phyloP scores from a whole-genome alignment of 2,329 filamentous ascomycete species.

The Fusarium sp. region DNA sequence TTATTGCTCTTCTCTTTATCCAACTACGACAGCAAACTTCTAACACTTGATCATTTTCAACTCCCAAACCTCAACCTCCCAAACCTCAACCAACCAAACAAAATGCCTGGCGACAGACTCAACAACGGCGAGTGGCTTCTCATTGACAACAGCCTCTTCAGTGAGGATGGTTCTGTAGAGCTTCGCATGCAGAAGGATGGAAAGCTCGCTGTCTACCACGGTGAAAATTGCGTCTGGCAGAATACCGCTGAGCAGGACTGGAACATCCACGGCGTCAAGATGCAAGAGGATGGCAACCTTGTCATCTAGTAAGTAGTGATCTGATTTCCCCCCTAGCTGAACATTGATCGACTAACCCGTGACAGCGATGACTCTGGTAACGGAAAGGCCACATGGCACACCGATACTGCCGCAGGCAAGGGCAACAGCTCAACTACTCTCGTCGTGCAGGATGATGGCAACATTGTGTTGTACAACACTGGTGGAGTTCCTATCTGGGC shows the following conservation, averaged over 20 bases:
- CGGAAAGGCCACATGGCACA: slow-evolving; percentile 14
- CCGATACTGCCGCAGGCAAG: neutral
- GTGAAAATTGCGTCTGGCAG: slow-evolving; percentile 12
- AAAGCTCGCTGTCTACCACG: slow-evolving; percentile 20
- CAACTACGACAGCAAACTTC: neutral
- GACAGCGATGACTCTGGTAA: slow-evolving; percentile 10
- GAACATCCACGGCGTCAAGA: slow-evolving; percentile 12
- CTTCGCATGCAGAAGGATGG: slow-evolving; percentile 30
- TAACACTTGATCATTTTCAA: neutral
- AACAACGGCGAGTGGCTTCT: slow-evolving; percentile 23
- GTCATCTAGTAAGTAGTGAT: slow-evolving; percentile 13
- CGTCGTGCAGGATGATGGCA: slow-evolving; percentile 10
- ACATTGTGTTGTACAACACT: slow-evolving; percentile 18
- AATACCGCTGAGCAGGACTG: slow-evolving; percentile 10
- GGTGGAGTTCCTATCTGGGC: neutral
- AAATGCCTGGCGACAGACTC: neutral
- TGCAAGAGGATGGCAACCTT: slow-evolving; percentile 9
- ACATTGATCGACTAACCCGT: neutral
- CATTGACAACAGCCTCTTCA: slow-evolving; percentile 18
- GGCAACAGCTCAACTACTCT: slow-evolving; percentile 6
- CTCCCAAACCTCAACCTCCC: neutral
- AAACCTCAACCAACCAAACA: neutral
- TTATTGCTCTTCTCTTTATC: neutral
- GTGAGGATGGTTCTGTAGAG: slow-evolving; percentile 14
- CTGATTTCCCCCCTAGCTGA: neutral